Evolutionary conservation across 441 rosid genomes (phyloP).

Genomic region (Flueggea neowawraea): DNA sequence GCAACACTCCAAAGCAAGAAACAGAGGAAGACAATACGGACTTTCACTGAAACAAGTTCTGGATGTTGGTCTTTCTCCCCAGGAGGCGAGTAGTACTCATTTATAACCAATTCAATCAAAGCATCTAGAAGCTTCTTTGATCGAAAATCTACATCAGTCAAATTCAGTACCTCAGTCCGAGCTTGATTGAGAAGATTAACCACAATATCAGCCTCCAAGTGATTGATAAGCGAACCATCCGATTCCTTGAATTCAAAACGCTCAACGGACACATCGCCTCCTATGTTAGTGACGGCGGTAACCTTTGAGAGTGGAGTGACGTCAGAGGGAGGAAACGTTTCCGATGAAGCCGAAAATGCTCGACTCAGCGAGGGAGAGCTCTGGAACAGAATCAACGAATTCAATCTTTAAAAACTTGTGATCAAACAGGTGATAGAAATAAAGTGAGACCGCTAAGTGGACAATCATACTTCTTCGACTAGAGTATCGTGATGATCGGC

Average conservation of each 20-base stretch:
- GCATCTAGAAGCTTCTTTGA: conserved; percentile 32
- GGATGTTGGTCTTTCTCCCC: conserved; percentile 20
- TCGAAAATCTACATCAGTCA: conserved; percentile 12
- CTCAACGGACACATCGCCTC: too few relatives aligned
- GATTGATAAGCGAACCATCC: conserved; percentile 1
- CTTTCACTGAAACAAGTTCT: conserved; percentile 13
- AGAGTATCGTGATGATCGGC: conserved; percentile 1
- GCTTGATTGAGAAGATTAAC: conserved; percentile 20
- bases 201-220: conserved; percentile 22
- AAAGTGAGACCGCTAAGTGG: neutral
- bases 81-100: conserved; percentile 21
- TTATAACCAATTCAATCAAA: conserved; percentile 14
- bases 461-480: conserved; percentile 13
- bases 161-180: conserved; percentile 17
- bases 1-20: conserved; percentile 20
- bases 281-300: neutral
- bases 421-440: neutral
- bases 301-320: conserved; percentile 13
- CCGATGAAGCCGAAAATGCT: conserved; percentile 10
- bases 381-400: conserved; percentile 14
- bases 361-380: conserved; percentile 8
- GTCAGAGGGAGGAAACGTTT: conserved; percentile 9
- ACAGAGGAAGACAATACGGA: conserved; percentile 10
- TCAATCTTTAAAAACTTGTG: neutral
- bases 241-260: neutral